These are phyloP conservation scores for Podospora tetraspora DNA, from an alignment of 495 filamentous ascomycete species.

Conservation along the genomic window DNA sequence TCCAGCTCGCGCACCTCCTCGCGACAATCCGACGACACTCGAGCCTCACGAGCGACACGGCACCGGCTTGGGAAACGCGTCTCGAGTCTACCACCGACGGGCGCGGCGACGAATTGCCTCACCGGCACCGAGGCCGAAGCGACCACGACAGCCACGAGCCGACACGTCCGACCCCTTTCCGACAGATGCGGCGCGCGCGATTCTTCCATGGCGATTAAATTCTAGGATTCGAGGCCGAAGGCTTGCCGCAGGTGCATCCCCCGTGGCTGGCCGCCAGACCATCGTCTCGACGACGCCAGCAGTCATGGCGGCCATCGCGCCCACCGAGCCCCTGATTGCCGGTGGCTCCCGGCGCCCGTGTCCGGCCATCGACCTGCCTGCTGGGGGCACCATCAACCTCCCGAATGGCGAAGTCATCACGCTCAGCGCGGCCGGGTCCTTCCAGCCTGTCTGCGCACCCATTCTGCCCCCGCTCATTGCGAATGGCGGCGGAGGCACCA, in stretches of 20 bases:
- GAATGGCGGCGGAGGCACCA: slow-evolving; percentile 39
- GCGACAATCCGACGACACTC: background rate
- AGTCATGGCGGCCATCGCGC: slow-evolving; percentile 14
- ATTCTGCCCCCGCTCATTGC: slow-evolving; percentile 41
- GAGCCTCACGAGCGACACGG: slow-evolving; percentile 9
- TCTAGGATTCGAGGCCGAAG: slow-evolving; percentile 28
- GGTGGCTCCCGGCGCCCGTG: slow-evolving; percentile 23
- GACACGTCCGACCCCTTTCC: background rate
- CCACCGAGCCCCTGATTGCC: slow-evolving; percentile 13
- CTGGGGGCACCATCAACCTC: slow-evolving; percentile 55
- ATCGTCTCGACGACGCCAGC: slow-evolving; percentile 22
- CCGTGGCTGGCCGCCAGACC: slow-evolving; percentile 20
- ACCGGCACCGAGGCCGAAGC: background rate
- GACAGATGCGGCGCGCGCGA: slow-evolving; percentile 14
- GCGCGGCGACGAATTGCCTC: background rate
- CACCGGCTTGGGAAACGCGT: background rate
- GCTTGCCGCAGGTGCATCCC: slow-evolving; percentile 19
- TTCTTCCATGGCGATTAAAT: slow-evolving; percentile 33
- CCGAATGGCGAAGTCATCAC: slow-evolving; percentile 54
- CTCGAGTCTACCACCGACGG: background rate
- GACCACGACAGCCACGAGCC: background rate
- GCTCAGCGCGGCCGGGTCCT: slow-evolving; percentile 57
- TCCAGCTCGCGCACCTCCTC: background rate
- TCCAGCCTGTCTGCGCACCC: slow-evolving; percentile 56
- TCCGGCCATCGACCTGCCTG: slow-evolving; percentile 49